Evolutionary conservation across 2,329 filamentous ascomycete species (phyloP).

Genomic region (Lachnellula hyalina): DNA sequence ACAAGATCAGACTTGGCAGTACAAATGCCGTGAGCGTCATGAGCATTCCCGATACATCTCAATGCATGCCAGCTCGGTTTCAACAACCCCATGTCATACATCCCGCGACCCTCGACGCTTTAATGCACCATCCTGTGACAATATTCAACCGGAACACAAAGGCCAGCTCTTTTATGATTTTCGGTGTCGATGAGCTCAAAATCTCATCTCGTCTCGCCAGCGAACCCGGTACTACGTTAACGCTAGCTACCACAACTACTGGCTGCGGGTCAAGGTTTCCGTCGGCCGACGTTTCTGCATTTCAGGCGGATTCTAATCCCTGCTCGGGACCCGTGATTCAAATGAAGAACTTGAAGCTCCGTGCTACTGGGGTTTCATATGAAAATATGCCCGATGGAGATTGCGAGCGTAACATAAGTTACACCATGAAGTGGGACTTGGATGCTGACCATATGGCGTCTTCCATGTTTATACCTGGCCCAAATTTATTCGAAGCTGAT

Average conservation of each 20-base stretch:
- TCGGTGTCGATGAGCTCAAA: conserved; percentile 32
- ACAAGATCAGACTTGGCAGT: not conserved
- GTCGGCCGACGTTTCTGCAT: not conserved
- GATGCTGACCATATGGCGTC: not conserved
- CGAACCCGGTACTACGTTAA: conserved; percentile 2
- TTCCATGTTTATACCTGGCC: not conserved
- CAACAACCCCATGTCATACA: conserved; percentile 44
- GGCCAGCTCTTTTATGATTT: conserved; percentile 37
- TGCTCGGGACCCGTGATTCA: not conserved
- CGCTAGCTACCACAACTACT: not conserved
- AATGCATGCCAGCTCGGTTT: conserved; percentile 5
- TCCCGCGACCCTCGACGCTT: conserved; percentile 49
- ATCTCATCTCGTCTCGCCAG: not conserved
- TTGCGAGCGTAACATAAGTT: not conserved
- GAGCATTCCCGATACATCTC: conserved; percentile 2
- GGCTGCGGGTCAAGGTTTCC: not conserved
- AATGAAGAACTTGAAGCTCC: not conserved
- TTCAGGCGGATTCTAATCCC: not conserved
- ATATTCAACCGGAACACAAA: conserved; percentile 31
- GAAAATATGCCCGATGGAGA: not conserved
- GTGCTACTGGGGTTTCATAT: not conserved
- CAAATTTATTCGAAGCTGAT: not conserved
- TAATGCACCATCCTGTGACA: conserved; percentile 24
- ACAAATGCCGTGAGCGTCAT: not conserved
- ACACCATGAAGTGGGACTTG: not conserved